These are phyloP conservation scores for Diplotaxis tenuifolia DNA, from an alignment of 345 rosid genomes.

Conservation along the genomic window DNA sequence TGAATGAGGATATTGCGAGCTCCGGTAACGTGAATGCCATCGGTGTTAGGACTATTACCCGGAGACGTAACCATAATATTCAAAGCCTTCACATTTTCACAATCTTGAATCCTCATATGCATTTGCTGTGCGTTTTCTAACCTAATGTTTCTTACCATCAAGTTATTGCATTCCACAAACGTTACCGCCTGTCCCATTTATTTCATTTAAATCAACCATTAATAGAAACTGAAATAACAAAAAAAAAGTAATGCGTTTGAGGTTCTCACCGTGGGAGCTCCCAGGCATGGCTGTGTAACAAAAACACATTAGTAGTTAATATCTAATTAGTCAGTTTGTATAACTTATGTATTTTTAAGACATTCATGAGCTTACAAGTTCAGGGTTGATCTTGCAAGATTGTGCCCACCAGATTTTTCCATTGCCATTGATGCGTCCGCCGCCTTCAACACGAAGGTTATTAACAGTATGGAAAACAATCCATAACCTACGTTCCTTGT, in stretches of 20 bases:
- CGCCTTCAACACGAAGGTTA: conserved; percentile 67
- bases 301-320: background rate
- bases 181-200: conserved; percentile 62
- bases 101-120: conserved; percentile 61
- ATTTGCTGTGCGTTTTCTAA: conserved; percentile 75
- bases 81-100: conserved; percentile 53
- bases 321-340: background rate
- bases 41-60: conserved; percentile 79
- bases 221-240: background rate
- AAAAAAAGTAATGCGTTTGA: conserved; percentile 1
- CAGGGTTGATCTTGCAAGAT: conserved; percentile 78
- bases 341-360: background rate
- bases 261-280: conserved; percentile 79
- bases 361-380: conserved; percentile 51
- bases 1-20: conserved; percentile 60
- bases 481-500: conserved; percentile 55
- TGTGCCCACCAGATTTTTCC: conserved; percentile 83
- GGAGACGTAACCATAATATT: conserved; percentile 64
- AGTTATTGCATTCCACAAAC: conserved; percentile 56
- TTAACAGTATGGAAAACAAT: conserved; percentile 48
- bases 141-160: conserved; percentile 56
- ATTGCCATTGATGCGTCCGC: conserved; percentile 84
- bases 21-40: conserved; percentile 76
- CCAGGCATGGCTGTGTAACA: conserved; percentile 61
- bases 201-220: background rate